phyloP scores from a whole-genome alignment of 306 rosid species.

The Bauhinia variegata region DNA sequence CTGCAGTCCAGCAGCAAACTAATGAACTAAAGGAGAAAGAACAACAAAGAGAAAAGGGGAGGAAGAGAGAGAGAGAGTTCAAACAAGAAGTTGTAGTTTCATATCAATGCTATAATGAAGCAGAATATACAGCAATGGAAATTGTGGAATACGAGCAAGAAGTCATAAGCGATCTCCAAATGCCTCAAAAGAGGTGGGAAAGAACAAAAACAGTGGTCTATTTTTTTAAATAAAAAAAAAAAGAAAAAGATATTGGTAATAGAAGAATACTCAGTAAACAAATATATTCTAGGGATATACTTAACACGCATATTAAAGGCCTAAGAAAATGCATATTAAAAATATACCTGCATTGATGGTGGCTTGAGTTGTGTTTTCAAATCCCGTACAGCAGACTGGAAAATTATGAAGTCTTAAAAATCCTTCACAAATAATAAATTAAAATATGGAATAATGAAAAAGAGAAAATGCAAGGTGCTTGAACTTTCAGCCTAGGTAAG shows the following conservation, averaged over 20 bases:
- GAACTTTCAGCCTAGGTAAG: slow-evolving; percentile 13
- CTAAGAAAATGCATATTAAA: too few species aligned
- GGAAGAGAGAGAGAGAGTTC: neutral
- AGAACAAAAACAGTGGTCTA: neutral
- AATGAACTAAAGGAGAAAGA: neutral
- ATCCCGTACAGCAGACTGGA: slow-evolving; percentile 88
- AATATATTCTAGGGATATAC: slow-evolving; percentile 7
- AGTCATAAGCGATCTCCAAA: slow-evolving; percentile 12
- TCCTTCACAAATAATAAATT: neutral
- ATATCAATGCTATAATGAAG: neutral
- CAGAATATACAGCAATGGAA: neutral
- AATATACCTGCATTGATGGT: slow-evolving; percentile 95
- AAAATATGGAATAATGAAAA: slow-evolving; percentile 16
- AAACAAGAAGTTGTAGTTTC: neutral
- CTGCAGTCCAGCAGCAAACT: neutral
- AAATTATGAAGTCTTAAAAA: slow-evolving; percentile 30
- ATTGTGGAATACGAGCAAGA: slow-evolving; percentile 15
- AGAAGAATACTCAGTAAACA: slow-evolving; percentile 1
- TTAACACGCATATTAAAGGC: neutral
- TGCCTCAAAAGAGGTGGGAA: slow-evolving; percentile 8
- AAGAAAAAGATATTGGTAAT: neutral
- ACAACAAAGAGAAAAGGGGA: too few species aligned
- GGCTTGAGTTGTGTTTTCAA: slow-evolving; percentile 91
- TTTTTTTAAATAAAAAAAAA: neutral
- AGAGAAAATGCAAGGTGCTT: slow-evolving; percentile 16